Evolutionary conservation across 2,329 filamentous ascomycete species (phyloP).

Genomic region (Xylaria polymorpha): DNA sequence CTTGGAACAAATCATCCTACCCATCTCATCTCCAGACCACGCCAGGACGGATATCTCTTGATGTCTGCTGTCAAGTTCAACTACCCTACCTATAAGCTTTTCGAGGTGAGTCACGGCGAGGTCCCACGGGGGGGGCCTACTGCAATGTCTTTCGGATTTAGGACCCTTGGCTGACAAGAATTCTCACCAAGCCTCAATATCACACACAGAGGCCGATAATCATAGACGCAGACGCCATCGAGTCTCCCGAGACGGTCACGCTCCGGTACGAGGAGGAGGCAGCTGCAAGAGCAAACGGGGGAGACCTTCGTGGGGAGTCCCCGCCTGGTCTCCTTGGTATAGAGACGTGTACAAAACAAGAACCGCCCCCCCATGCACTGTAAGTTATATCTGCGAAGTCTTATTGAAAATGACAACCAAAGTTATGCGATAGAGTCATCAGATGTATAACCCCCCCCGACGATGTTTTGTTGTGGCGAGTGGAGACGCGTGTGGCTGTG

Average conservation of each 20-base stretch:
- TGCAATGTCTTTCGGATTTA: constrained; percentile 18
- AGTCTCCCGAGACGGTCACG: constrained; percentile 67
- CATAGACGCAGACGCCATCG: constrained; percentile 65
- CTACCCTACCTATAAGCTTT: constrained; percentile 67
- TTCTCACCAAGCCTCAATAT: constrained; percentile 59
- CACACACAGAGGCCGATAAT: constrained; percentile 68
- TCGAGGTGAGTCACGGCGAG: constrained; percentile 64
- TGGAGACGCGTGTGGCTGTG: neutral
- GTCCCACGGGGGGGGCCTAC: neutral
- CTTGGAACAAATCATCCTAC: constrained; percentile 50
- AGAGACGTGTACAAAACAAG: constrained; percentile 83
- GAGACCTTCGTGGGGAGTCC: constrained; percentile 67
- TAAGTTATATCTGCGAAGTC: constrained; percentile 63
- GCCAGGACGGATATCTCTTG: constrained; percentile 56
- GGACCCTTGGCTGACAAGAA: constrained; percentile 38
- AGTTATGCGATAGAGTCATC: neutral
- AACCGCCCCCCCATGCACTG: constrained; percentile 82
- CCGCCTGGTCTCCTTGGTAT: constrained; percentile 74
- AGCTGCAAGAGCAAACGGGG: constrained; percentile 63
- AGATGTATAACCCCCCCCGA: neutral
- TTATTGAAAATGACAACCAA: neutral
- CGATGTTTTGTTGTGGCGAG: neutral
- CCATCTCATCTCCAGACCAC: constrained; percentile 39
- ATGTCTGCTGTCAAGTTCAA: constrained; percentile 70
- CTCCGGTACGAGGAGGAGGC: constrained; percentile 68